A percentile compares a stretch with the other conserved stretches of the same genome.
These are phyloP conservation scores for Epichloe sp. DNA, from an alignment of 2,329 filamentous ascomycete genomes.

Conservation along the genomic window DNA sequence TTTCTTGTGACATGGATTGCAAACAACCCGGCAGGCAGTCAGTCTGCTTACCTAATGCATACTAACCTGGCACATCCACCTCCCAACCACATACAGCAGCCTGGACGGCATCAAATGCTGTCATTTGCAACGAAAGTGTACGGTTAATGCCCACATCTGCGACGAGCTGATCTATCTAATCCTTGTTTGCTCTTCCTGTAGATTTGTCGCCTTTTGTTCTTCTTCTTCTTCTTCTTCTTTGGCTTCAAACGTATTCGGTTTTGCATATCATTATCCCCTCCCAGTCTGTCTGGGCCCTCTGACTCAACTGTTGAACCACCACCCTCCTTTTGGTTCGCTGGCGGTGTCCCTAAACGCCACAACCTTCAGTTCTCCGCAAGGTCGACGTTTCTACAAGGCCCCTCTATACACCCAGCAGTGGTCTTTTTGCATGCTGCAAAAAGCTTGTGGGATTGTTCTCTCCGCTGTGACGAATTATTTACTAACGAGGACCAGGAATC, in stretches of 20 bases:
- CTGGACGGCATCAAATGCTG: conserved; percentile 13
- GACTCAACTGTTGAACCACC: not conserved
- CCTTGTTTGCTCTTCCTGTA: not conserved
- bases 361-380: not conserved
- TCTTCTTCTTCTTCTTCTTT: not conserved
- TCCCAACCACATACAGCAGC: conserved; percentile 15
- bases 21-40: not conserved
- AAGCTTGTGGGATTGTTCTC: not conserved
- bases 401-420: not conserved
- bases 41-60: conserved; percentile 13
- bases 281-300: not conserved
- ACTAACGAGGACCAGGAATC: conserved; percentile 11
- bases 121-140: conserved; percentile 17
- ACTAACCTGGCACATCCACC: conserved; percentile 11
- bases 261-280: not conserved
- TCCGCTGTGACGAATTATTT: conserved; percentile 1
- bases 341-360: not conserved
- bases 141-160: not conserved
- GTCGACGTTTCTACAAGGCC: not conserved
- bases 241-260: not conserved
- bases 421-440: not conserved
- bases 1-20: not conserved
- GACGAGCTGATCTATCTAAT: not conserved
- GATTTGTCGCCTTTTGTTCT: not conserved
- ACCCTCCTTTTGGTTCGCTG: conserved; percentile 1